Evolutionary conservation across 345 rosid species (phyloP).

Genomic region (Leavenworthia alabamica): DNA sequence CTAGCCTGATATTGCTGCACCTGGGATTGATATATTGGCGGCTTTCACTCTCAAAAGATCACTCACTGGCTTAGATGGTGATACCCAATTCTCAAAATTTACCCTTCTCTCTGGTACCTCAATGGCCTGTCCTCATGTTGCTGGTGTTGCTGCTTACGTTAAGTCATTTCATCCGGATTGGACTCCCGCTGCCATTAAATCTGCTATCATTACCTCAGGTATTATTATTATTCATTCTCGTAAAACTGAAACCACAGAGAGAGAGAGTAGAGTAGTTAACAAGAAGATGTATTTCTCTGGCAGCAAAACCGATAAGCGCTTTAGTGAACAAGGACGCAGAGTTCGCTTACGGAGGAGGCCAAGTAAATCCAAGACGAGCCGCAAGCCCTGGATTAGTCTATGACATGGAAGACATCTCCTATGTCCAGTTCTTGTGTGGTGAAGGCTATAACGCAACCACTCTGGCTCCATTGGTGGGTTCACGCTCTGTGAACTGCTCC

Average conservation of each 20-base stretch:
- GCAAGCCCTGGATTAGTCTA: slow-evolving; percentile 64
- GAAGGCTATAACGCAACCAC: slow-evolving; percentile 69
- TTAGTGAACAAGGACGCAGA: slow-evolving; percentile 54
- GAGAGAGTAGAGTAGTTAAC: too few species aligned
- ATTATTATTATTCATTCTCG: not conserved
- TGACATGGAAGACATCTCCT: slow-evolving; percentile 63
- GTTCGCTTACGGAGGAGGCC: slow-evolving; percentile 82
- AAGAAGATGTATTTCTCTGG: not conserved
- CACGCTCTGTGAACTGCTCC: slow-evolving; percentile 54
- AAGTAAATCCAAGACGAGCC: slow-evolving; percentile 58
- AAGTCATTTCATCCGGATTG: slow-evolving; percentile 87
- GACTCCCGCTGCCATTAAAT: slow-evolving; percentile 76
- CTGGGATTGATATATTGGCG: slow-evolving; percentile 78
- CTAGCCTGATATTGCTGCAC: slow-evolving; percentile 92
- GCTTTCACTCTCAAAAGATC: slow-evolving; percentile 71
- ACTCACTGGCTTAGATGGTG: slow-evolving; percentile 75
- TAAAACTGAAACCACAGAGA: not conserved
- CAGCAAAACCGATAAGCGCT: slow-evolving; percentile 66
- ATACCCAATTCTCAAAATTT: slow-evolving; percentile 65
- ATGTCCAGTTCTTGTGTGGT: slow-evolving; percentile 70
- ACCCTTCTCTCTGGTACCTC: slow-evolving; percentile 85
- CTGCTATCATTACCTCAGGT: slow-evolving; percentile 92
- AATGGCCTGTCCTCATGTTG: slow-evolving; percentile 88
- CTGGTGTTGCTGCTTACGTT: slow-evolving; percentile 79
- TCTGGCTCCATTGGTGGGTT: slow-evolving; percentile 43